Evolutionary conservation across 495 filamentous ascomycete genomes (phyloP).

Genomic region (Hypomontagnella submonticulosa): DNA sequence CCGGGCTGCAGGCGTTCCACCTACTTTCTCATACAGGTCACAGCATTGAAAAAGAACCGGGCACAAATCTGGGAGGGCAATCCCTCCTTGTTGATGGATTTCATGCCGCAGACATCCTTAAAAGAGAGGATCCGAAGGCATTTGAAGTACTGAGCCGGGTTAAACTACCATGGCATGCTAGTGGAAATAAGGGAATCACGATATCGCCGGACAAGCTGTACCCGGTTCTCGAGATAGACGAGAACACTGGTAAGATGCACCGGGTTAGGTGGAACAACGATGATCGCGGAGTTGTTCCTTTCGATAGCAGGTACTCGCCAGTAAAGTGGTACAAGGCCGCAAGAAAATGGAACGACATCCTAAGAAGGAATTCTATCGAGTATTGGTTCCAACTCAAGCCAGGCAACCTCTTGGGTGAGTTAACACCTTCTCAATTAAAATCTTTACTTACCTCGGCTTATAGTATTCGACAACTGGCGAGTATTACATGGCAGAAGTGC

Average conservation of each 20-base stretch:
- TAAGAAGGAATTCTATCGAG: constrained; percentile 64
- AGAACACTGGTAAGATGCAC: constrained; percentile 60
- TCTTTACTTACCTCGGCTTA: constrained; percentile 16
- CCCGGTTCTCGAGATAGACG: constrained; percentile 71
- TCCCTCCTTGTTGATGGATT: constrained; percentile 89
- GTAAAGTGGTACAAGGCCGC: constrained; percentile 83
- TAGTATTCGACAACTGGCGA: constrained; percentile 96
- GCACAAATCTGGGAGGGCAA: constrained; percentile 64
- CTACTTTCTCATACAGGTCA: constrained; percentile 75
- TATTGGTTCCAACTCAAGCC: constrained; percentile 83
- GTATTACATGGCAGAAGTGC: constrained; percentile 85
- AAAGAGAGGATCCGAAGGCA: constrained; percentile 56
- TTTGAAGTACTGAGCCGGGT: constrained; percentile 63
- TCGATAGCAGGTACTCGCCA: constrained; percentile 40
- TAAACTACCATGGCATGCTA: constrained; percentile 77
- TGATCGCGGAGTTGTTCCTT: constrained; percentile 74
- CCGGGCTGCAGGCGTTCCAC: constrained; percentile 90
- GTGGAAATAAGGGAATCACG: constrained; percentile 82
- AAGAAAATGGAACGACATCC: constrained; percentile 68
- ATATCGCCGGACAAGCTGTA: constrained; percentile 73
- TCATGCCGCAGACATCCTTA: constrained; percentile 68
- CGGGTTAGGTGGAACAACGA: constrained; percentile 93
- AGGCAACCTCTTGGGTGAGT: constrained; percentile 78
- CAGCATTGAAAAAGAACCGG: constrained; percentile 21
- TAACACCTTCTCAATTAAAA: neutral